phyloP scores from a whole-genome alignment of 164 flowering plant genomes.

The Kingdonia uniflora region DNA sequence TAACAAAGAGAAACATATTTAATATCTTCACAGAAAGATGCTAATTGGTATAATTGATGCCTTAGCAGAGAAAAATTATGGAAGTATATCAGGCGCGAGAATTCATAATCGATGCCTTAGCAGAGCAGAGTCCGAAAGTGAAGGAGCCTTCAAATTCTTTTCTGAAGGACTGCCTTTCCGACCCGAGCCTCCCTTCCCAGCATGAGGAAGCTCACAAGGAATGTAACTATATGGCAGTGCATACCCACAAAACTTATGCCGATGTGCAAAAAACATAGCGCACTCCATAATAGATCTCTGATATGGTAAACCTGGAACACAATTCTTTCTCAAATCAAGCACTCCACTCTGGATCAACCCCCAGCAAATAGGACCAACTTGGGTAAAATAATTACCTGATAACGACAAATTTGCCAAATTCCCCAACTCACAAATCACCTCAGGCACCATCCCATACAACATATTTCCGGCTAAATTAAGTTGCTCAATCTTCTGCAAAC shows the following conservation, averaged over 20 bases:
- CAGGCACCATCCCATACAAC: slow-evolving; percentile 42
- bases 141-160: not conserved
- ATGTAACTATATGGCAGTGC: not conserved
- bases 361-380: slow-evolving; percentile 23
- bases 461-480: slow-evolving; percentile 33
- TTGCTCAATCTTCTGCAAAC: slow-evolving; percentile 24
- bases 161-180: not conserved
- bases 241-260: slow-evolving; percentile 9
- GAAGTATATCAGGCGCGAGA: no score
- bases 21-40: no score
- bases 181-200: slow-evolving; percentile 1
- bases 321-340: slow-evolving; percentile 25
- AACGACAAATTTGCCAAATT: slow-evolving; percentile 19
- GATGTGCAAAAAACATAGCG: slow-evolving; percentile 14
- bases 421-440: slow-evolving; percentile 30
- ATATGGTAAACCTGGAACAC: slow-evolving; percentile 13
- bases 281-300: slow-evolving; percentile 25
- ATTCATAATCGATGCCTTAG: slow-evolving; percentile 3
- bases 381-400: slow-evolving; percentile 30
- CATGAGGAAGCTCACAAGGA: slow-evolving; percentile 15
- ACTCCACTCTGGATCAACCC: slow-evolving; percentile 11
- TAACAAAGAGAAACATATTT: no score
- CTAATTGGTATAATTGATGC: no score
- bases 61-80: no score
- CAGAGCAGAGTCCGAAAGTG: slow-evolving; percentile 4